Conservation (phyloP, 495 filamentous ascomycete species). For the Penicillium cataractarum region DNA sequence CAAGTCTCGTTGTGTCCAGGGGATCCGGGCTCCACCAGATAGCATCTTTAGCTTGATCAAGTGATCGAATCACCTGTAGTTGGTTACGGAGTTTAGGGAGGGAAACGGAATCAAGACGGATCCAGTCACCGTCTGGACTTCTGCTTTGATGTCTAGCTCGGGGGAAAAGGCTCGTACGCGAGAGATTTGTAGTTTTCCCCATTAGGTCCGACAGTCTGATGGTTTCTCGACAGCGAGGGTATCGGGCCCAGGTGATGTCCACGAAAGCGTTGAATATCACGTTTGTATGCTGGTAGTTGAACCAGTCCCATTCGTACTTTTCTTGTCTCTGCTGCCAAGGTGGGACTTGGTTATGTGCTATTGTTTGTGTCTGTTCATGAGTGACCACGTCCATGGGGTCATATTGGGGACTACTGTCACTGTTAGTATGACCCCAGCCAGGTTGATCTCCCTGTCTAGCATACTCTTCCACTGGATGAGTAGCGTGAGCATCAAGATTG, state of each 20-base stretch:
- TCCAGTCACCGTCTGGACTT: conserved; percentile 2
- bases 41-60: neutral
- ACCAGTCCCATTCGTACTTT: neutral
- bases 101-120: neutral
- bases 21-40: neutral
- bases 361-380: neutral
- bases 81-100: neutral
- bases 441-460: neutral
- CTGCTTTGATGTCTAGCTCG: neutral
- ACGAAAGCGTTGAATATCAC: conserved; percentile 3
- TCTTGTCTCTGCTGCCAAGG: neutral
- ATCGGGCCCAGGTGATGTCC: neutral
- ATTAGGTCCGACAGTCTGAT: neutral
- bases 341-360: neutral
- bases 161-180: neutral
- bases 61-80: neutral
- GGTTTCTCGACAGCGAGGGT: neutral
- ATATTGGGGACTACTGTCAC: neutral
- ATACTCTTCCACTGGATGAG: neutral
- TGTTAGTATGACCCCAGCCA: neutral
- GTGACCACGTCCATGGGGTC: neutral
- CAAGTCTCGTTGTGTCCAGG: neutral
- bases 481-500: neutral
- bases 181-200: neutral
- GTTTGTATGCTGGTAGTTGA: neutral